Conservation (phyloP, 805 yeast species). For the Saturnispora hagleri region DNA sequence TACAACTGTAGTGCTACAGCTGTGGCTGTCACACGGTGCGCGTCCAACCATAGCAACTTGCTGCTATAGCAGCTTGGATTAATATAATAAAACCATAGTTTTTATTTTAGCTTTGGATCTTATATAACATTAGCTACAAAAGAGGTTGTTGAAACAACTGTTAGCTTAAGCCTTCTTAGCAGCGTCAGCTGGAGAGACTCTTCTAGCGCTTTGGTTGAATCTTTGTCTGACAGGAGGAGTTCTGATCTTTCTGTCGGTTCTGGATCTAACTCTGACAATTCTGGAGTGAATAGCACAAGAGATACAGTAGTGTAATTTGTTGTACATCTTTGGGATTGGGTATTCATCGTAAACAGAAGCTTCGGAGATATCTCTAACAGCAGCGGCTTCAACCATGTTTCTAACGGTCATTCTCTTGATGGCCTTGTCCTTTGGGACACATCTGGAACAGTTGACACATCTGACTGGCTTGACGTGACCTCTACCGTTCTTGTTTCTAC, state of each 20-base stretch:
- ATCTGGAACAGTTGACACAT: constrained; percentile 99
- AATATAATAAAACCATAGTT: not conserved
- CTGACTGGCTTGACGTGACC: constrained; percentile 99
- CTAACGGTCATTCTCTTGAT: constrained; percentile 99
- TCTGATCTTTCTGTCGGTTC: constrained; percentile 97
- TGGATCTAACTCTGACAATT: constrained; percentile 99
- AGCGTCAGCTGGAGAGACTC: constrained; percentile 94
- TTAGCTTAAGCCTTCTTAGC: constrained; percentile 73
- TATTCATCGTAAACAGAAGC: constrained; percentile 99
- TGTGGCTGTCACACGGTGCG: too few relatives aligned
- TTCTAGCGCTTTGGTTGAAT: constrained; percentile 84
- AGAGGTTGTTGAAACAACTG: not conserved
- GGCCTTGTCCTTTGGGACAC: constrained; percentile 99
- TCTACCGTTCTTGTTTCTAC: constrained; percentile 99
- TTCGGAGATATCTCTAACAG: constrained; percentile 99
- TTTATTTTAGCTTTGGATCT: not conserved
- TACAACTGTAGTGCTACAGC: too few relatives aligned
- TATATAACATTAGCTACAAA: constrained; percentile 1
- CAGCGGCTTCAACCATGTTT: constrained; percentile 99
- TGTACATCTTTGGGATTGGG: constrained; percentile 99
- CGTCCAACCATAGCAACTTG: too few relatives aligned
- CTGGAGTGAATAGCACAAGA: constrained; percentile 99
- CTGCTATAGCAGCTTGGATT: not conserved
- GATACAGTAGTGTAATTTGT: constrained; percentile 99
- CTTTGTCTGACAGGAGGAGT: constrained; percentile 99